A percentile compares a stretch with the other conserved stretches of the same genome.
phyloP scores from a whole-genome alignment of 2,329 filamentous ascomycete species.

The Fusarium sp. region DNA sequence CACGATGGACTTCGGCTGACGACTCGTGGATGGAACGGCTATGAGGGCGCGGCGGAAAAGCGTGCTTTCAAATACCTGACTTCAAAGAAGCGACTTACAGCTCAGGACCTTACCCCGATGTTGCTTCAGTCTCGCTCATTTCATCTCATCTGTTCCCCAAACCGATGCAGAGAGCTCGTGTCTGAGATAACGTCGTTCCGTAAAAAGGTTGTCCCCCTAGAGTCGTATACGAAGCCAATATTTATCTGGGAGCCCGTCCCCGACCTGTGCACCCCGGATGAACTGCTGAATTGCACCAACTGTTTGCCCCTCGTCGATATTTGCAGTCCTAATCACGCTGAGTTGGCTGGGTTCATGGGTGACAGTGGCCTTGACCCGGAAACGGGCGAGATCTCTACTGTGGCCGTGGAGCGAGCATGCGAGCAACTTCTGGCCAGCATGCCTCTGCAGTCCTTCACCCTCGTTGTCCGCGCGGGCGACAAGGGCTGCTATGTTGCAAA shows the following conservation, averaged over 20 bases:
- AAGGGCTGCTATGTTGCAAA: conserved; percentile 78
- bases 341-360: conserved; percentile 90
- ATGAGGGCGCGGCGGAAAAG: conserved; percentile 78
- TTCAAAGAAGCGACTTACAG: conserved; percentile 86
- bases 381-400: conserved; percentile 68
- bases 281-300: conserved; percentile 76
- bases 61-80: conserved; percentile 90
- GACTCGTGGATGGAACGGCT: conserved; percentile 94
- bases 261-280: conserved; percentile 83
- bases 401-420: conserved; percentile 71
- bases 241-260: conserved; percentile 98
- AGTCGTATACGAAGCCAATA: conserved; percentile 70
- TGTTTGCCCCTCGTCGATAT: conserved; percentile 74
- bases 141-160: conserved; percentile 88
- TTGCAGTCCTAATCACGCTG: conserved; percentile 86
- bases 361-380: conserved; percentile 68
- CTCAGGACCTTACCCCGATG: conserved; percentile 75
- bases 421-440: conserved; percentile 76
- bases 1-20: conserved; percentile 79
- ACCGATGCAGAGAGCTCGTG: conserved; percentile 83
- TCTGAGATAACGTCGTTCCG: conserved; percentile 76
- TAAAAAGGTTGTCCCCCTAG: conserved; percentile 56
- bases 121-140: conserved; percentile 84
- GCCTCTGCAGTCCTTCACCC: conserved; percentile 75
- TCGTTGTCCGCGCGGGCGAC: conserved; percentile 81